phyloP scores from a whole-genome alignment of 2,329 filamentous ascomycete species.

The Pestalotiopsis sp. region DNA sequence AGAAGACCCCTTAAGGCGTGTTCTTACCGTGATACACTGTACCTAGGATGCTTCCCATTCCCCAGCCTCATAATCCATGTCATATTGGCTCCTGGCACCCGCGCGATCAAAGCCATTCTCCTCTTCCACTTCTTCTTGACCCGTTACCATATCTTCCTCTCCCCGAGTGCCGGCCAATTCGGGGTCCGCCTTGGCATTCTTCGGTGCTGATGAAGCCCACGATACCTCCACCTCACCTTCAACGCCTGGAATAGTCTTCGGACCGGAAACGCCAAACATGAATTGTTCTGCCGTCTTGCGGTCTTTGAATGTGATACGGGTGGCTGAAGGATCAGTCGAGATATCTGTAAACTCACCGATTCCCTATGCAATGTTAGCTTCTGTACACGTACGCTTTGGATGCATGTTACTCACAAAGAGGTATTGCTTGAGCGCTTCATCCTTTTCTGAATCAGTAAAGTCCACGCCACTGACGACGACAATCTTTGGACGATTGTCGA shows the following conservation, averaged over 20 bases:
- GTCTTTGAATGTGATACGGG: constrained; percentile 64
- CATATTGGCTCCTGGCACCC: constrained; percentile 24
- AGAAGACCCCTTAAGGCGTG: neutral
- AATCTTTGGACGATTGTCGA: constrained; percentile 75
- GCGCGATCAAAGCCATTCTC: constrained; percentile 16
- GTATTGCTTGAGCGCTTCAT: constrained; percentile 71
- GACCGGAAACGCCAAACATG: constrained; percentile 51
- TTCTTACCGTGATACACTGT: neutral
- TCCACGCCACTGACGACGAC: constrained; percentile 65
- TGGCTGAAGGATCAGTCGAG: constrained; percentile 44
- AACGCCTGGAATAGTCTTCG: constrained; percentile 60
- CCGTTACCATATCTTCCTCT: constrained; percentile 19
- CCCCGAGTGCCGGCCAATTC: constrained; percentile 22
- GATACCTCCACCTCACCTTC: constrained; percentile 62
- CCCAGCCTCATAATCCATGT: constrained; percentile 34
- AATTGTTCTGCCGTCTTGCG: constrained; percentile 72
- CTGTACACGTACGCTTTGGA: neutral
- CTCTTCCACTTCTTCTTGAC: constrained; percentile 15
- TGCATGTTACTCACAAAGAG: constrained; percentile 60
- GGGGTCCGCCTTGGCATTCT: constrained; percentile 17
- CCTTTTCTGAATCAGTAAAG: constrained; percentile 60
- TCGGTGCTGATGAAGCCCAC: constrained; percentile 52
- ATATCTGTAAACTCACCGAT: constrained; percentile 64
- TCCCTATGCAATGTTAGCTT: constrained; percentile 44
- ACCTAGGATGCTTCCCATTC: constrained; percentile 23